Base-by-base conservation (phyloP, 192 early-diverging fungal genomes). In the Pilobolus umbonatus region DNA sequence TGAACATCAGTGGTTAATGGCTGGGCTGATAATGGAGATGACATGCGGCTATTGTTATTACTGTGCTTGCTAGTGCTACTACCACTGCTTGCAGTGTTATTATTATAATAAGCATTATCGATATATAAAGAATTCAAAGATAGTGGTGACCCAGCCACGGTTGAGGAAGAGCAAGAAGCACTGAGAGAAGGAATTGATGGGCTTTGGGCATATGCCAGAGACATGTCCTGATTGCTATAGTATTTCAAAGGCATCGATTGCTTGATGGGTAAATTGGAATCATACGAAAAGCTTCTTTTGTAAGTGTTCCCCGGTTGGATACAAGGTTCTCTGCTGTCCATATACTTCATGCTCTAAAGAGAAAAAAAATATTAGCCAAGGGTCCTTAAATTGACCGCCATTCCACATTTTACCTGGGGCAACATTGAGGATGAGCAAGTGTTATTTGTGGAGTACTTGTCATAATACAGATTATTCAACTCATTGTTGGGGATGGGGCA, bases 91-190 rank as follows among this genome's bases (percentile, higher is more conserved):
- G 19, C 24, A 24, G 36, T 2, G 36, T 22, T 28, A 4, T 22
- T 14, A 29, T 8, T 49, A n/a, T n/a, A n/a, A n/a, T n/a, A n/a
- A n/a, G 39, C 39, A 19, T 31, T 22, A 22, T 54, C 52, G 32
- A 26, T 45, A 25, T 59, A 59, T 35, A 59, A 48, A 43, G 28
- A 28, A 10, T 47, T 45, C 17, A 59, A 25, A n/a, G 57, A 59
- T 24, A 59, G 36, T 11, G 57, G 57, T 48, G 57, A 59, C 17
- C 57, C 57, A 25, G 57, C 42, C 5, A 59, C 44, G 3, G 57
- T 59, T 2, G 57, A 59, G 12, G 22, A 31, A 48, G 57, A 59
- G 31, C 44, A 59, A 1, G 57, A 59, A 34, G 43, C 43, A 35
- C 45, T 46, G 14, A 59, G 35, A 8, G 43, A 45, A 8, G 57